Evolutionary conservation across 495 filamentous ascomycete species (phyloP), one percentile per base, ranked within the genome.

Genomic region (Talaromyces stipitatus): DNA sequence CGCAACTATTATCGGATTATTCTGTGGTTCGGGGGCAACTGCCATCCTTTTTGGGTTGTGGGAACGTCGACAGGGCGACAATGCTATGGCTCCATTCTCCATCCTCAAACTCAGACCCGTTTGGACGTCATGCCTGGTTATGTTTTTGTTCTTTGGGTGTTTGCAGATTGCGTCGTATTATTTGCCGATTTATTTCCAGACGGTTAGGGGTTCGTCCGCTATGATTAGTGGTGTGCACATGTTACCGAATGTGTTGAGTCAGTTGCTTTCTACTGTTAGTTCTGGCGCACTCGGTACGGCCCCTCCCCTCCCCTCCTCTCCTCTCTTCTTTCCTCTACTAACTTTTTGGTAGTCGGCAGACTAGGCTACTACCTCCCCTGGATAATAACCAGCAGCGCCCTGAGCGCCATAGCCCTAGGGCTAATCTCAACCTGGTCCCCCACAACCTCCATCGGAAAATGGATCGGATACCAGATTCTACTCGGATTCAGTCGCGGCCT

Each of bases 391-490:
- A 56, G 69, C 20, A 64, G 64, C 9, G 41, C 60, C 2, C 46
- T 69, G 7, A 64, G 58, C 29, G 38, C 72, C 8, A 61, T 84
- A 45, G 77, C 73, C 11, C 66, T 69, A 14, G 81, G 82, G 2
- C 64, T 86, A 29, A 58, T 81, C 18, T 76, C 77, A 18, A 80
- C 77, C 11, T 69, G 80, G 7, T 64, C 65, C 4, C 73, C 75
- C 2, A 43, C 59, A 3, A 82, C 78, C 11, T 50, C 67, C 0
- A 57, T 69, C 0, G 75, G 67, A 26, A 77, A 64, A 45, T 82
- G 79, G 77, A 68, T 83, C 30, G 81, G 82, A 27, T 84, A 81
- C 60, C 79, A 83, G 60, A 73, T 83, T 33, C 62, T 86, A 8
- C 58, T 71, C 7, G 82, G 83, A 11, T 59, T 70, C 14, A 78